Evolutionary conservation across 805 yeast species (phyloP), one percentile per base, ranked within the genome.

Genomic region (Metschnikowia lochheadii): DNA sequence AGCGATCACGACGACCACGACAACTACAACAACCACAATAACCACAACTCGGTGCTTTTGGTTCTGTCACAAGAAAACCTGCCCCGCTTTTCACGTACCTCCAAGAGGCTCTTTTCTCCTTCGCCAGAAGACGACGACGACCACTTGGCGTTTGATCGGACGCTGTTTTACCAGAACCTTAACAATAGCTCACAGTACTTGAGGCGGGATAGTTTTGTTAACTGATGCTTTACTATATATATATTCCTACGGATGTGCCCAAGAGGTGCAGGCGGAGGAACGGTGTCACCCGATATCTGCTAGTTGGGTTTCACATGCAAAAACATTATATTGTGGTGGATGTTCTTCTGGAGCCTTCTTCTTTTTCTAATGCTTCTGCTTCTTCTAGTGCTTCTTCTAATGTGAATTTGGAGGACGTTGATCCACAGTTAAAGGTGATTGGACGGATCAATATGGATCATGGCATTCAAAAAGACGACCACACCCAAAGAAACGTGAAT

Each of bases 101-200:
- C 17, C 40, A 21, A 44, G 40, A 29, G 46, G 35, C 14, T 10
- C 17, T 8, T 15, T 13, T 51, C 57, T 14, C 54, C 53, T 10
- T 31, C 56, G 3, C 53, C 53, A 6, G 57, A 56, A 14, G 47
- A 31, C 36, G 53, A 47, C 48, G 57, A 47, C 48, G 57, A 50
- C 8, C 48, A 26, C 29, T 40, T 44, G 21, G 21, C 46, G n/a
- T 55, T 56, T 42, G 53, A 57, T 44, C 60, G 58, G 37, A 56
- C 37, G 42, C 60, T 56, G 47, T 63, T 64, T 49, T 64, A 64
- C 58, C 52, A 60, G 44, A 58, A 64, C 49, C 60, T 71, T 46
- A 73, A 73, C 59, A 72, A 68, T 55, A 72, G 77, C 56, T 70
- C 76, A 2, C 77, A 70, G 55, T 72, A 70, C 51, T 56, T 73